These are phyloP conservation scores for Pseudogymnoascus sp. DNA, from an alignment of 2,329 filamentous ascomycete species.

Conservation along the genomic window DNA sequence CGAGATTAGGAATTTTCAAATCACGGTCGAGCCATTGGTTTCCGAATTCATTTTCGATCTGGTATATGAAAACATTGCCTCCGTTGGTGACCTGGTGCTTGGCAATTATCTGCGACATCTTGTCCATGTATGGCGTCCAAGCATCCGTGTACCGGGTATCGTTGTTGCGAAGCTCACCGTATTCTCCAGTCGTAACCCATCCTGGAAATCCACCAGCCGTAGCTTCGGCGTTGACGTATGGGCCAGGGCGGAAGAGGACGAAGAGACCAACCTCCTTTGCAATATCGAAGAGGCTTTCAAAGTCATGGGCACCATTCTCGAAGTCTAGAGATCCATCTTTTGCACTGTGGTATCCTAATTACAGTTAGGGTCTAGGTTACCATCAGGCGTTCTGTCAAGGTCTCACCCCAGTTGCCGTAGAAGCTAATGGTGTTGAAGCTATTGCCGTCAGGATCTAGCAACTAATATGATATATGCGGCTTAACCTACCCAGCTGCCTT, in stretches of 20 bases:
- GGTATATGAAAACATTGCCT: constrained; percentile 47
- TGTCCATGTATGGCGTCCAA: constrained; percentile 45
- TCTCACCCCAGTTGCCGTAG: constrained; percentile 35
- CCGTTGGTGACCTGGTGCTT: constrained; percentile 49
- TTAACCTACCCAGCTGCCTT: constrained; percentile 34
- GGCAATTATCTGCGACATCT: constrained; percentile 41
- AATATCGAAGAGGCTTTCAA: constrained; percentile 43
- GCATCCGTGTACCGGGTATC: constrained; percentile 44
- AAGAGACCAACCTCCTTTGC: constrained; percentile 48
- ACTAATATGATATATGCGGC: not conserved
- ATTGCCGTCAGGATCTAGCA: constrained; percentile 1
- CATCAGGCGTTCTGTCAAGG: not conserved
- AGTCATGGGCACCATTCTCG: constrained; percentile 43
- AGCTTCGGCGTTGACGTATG: constrained; percentile 56
- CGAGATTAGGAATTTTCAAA: constrained; percentile 39
- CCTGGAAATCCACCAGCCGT: constrained; percentile 54
- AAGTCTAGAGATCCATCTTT: constrained; percentile 41
- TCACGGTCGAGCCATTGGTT: constrained; percentile 35
- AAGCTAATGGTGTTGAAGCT: constrained; percentile 40
- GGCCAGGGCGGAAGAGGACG: constrained; percentile 48
- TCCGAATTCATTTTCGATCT: constrained; percentile 49
- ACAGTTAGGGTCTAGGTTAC: not conserved
- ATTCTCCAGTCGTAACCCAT: constrained; percentile 54
- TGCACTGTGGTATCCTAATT: constrained; percentile 36
- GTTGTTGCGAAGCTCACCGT: constrained; percentile 44